Base-by-base conservation (phyloP, 2,329 filamentous ascomycete genomes). In the Penicillium sp. region DNA sequence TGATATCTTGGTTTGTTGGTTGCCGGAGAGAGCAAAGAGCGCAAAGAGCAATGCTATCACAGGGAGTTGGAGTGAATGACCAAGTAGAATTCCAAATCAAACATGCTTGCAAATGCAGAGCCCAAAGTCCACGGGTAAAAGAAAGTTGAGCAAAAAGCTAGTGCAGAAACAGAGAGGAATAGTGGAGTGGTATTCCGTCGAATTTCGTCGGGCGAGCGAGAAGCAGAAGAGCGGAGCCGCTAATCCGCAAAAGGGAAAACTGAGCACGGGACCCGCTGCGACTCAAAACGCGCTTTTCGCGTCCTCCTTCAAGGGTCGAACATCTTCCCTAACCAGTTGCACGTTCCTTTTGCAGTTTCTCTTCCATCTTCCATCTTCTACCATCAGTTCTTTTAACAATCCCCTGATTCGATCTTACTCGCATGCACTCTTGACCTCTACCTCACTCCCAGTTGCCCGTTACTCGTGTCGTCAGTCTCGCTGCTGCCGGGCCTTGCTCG, bases 241-340 rank as follows among this genome's bases (percentile, higher is more conserved):
- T 60, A 59, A 37, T n/a, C 49, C 54, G 2, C 35, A 56, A 53
- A 20, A 50, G 56, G 59, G 37, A 56, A 58, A 56, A 60, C 48
- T 59, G 51, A 44, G 49, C 53, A 55, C 58, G 54, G 57, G 32
- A 25, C 18, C 52, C 37, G 41, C 39, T 50, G 47, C n/a, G 40
- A 43, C 52, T 32, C 42, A 50, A 52, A 61, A 60, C 58, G 59
- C 59, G 59, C 55, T 61, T 61, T 61, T 60, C 59, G 59, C 59
- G 59, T 61, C 49, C 43, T 35, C 38, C 44, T 29, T 42, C 38
- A 50, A 44, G 31, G 42, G 25, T 33, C 44, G 44, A 18, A 27
- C 24, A 39, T 42, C 37, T 35, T 9, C 29, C 42, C 43, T 47
- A 32, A 50, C 48, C 10, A 39, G 18, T 6, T 18, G 37, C 37